Conservation (phyloP, 495 filamentous ascomycete species). For the Cercophora scortea region DNA sequence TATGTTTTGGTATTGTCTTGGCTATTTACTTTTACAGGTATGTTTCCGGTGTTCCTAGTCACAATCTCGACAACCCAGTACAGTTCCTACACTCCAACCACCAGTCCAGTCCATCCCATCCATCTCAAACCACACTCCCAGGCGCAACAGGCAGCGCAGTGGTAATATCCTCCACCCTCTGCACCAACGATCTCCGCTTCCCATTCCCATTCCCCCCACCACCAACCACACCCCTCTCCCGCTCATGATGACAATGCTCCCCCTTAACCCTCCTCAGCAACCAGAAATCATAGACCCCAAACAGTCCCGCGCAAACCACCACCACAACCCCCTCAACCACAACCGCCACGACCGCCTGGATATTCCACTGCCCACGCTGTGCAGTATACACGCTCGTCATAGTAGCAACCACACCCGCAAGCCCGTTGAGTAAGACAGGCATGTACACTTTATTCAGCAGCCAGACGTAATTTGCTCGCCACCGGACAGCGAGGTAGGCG, state of each 20-base stretch:
- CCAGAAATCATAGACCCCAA: conserved; percentile 28
- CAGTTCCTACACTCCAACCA: too few relatives aligned
- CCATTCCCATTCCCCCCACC: neutral
- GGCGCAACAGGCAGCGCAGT: conserved; percentile 6
- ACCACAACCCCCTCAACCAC: conserved; percentile 18
- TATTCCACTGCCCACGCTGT: conserved; percentile 35
- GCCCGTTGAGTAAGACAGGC: conserved; percentile 32
- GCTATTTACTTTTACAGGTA: too few relatives aligned
- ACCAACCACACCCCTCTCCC: neutral
- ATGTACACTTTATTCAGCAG: conserved; percentile 35
- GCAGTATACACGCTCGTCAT: conserved; percentile 41
- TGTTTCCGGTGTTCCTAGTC: too few relatives aligned
- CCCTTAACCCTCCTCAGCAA: conserved; percentile 23
- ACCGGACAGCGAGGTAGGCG: conserved; percentile 17
- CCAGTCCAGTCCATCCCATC: neutral
- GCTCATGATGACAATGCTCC: conserved; percentile 9
- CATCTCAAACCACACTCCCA: conserved; percentile 17
- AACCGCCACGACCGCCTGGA: conserved; percentile 35
- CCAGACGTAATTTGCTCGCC: conserved; percentile 37
- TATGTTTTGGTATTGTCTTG: too few relatives aligned
- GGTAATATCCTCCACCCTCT: neutral
- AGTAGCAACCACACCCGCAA: conserved; percentile 42
- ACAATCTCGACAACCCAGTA: too few relatives aligned
- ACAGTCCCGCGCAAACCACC: conserved; percentile 15
- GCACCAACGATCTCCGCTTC: neutral